phyloP scores from a whole-genome alignment of 495 filamentous ascomycete species.

The Paragyromitra xinjiangensis region DNA sequence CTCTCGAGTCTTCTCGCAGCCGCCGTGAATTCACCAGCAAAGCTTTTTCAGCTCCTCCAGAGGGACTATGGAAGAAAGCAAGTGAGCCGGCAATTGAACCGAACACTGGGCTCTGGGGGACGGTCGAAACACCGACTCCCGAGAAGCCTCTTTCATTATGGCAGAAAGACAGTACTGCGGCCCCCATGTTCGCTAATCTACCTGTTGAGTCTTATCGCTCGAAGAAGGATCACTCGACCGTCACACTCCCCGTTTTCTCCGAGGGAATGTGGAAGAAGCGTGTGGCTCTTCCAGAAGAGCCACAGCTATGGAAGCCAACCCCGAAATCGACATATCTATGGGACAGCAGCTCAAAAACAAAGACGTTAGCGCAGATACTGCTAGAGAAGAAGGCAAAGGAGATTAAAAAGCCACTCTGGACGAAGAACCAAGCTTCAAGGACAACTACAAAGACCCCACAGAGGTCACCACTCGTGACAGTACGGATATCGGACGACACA shows the following conservation, averaged over 20 bases:
- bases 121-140: not conserved
- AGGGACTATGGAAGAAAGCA: conserved; percentile 41
- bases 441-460: conserved; percentile 48
- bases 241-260: conserved; percentile 44
- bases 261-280: conserved; percentile 53
- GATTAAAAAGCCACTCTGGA: conserved; percentile 49
- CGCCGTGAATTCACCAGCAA: conserved; percentile 39
- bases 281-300: conserved; percentile 25
- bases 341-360: conserved; percentile 43
- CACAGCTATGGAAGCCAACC: conserved; percentile 42
- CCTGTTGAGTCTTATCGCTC: conserved; percentile 42
- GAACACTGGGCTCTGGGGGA: conserved; percentile 29
- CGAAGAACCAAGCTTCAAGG: conserved; percentile 45
- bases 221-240: conserved; percentile 43
- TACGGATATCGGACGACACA: conserved; percentile 38
- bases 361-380: conserved; percentile 47
- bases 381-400: conserved; percentile 42
- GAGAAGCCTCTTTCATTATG: conserved; percentile 19
- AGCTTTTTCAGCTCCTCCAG: conserved; percentile 39
- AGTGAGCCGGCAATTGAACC: not conserved
- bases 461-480: conserved; percentile 16
- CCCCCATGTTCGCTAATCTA: conserved; percentile 41
- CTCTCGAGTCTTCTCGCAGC: conserved; percentile 43
- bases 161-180: conserved; percentile 38
- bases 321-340: conserved; percentile 48